phyloP scores from a whole-genome alignment of 805 yeast species.

The Teunomyces kruisii region DNA sequence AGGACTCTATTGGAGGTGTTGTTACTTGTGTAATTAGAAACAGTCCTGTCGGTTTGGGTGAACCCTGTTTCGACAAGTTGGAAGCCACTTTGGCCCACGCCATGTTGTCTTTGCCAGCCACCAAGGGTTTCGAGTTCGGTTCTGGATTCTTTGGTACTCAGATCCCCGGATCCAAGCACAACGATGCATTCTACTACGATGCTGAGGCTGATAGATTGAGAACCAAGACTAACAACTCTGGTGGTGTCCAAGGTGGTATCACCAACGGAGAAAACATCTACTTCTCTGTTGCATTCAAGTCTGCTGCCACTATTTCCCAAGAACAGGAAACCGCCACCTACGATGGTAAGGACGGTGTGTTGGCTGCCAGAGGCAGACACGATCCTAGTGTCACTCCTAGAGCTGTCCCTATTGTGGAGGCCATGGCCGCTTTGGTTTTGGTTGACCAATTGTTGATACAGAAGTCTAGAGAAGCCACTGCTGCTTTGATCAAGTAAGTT shows the following conservation, averaged over 20 bases:
- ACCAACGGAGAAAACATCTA: constrained; percentile 93
- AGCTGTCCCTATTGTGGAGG: constrained; percentile 97
- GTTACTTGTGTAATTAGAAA: constrained; percentile 97
- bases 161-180: constrained; percentile 91
- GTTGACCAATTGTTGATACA: constrained; percentile 86
- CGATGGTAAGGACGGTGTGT: constrained; percentile 81
- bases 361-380: constrained; percentile 97
- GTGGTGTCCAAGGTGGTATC: constrained; percentile 98
- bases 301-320: constrained; percentile 96
- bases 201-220: constrained; percentile 63
- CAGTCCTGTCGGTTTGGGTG: constrained; percentile 94
- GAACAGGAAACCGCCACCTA: constrained; percentile 87
- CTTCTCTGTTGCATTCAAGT: constrained; percentile 94
- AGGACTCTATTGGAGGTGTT: constrained; percentile 96
- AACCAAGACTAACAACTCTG: constrained; percentile 88
- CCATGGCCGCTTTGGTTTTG: constrained; percentile 94
- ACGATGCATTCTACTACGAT: constrained; percentile 77
- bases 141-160: constrained; percentile 91
- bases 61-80: constrained; percentile 94
- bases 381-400: constrained; percentile 98
- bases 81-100: constrained; percentile 97
- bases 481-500: constrained; percentile 11
- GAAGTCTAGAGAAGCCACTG: constrained; percentile 64
- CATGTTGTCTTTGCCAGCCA: constrained; percentile 96
- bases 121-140: constrained; percentile 97